Base-by-base conservation (phyloP, 2,329 filamentous ascomycete species). In the Cercospora sp. region DNA sequence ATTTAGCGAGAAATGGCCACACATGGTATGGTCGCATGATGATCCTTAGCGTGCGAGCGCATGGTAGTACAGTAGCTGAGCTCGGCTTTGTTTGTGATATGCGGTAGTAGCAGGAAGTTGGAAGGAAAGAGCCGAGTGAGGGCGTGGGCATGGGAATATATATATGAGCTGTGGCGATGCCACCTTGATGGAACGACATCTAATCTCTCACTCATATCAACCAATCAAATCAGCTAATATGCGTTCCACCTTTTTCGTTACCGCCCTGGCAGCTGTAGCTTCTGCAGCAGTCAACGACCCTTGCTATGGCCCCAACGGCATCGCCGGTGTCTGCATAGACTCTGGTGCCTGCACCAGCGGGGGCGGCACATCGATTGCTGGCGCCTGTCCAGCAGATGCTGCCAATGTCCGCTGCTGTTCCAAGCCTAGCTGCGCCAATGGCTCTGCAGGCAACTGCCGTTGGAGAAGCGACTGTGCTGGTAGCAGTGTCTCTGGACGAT, bases 401-500 rank as follows among this genome's bases (percentile, higher is more conserved):
- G 55, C 63, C 55, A 60, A 65, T 18, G 28, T 65, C 7, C 53
- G 63, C 28, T 65, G 63, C 63, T 65, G 63, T 55, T 59, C 55
- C 20, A 65, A 65, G 42, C 13, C 63, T 1, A 33, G 28, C 53
- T 65, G 63, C 26, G 42, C 36, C 36, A 60, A 57, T 45, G 63
- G 63, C 36, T 60, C 53, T 36, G 18, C 18, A 9, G 55, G 63
- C 16, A 60, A 65, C 23, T 65, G 63, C 58, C 63, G 63, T 55
- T 65, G 63, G 53, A 36, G 57, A 60, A 59, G 51, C 28, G 63
- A 65, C 16, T 65, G 63, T 18, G 55, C 55, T 16, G 40, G 63
- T 4, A 40, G 33, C n/a, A 60, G 36, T 45, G 55, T 65, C n/a
- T 30, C 53, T 4, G 42, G 57, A 18, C 63, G 30, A 51, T 65